Evolutionary conservation across 495 filamentous ascomycete species (phyloP), one percentile per base, ranked within the genome.

Genomic region (Hypoxylon cercidicola): DNA sequence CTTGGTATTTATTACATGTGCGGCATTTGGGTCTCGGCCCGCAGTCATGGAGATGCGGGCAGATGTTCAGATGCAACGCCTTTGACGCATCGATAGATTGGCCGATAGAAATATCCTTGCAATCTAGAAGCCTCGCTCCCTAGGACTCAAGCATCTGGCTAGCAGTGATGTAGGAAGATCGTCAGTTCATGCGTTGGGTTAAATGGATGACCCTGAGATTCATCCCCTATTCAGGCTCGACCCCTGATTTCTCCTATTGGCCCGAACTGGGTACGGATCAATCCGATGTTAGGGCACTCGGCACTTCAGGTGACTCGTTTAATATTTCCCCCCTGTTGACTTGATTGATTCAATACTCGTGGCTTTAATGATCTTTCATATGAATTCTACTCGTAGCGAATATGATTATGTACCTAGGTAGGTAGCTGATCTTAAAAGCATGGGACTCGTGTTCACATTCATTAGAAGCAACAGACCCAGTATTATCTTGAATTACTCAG

Each of bases 211-310:
- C 46, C 44, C 34, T 43, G 35, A 30, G 32, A 23, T 50, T 43
- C 21, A 35, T 4, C 46, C 44, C 35, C 45, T 52, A 51, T 60
- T 52, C 56, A 52, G 47, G 56, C 46, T 60, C 18, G 39, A 52
- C 13, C 10, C 15, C 28, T 10, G 25, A 60, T 28, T 60, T 19
- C 56, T 51, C 56, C 39, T 52, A 52, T 60, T 52, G 47, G 47
- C 7, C 9, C 12, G 35, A 40, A 5, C 0, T 25, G n/a, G 12
- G 20, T 30, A 30, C 45, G 43, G 43, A 23, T 16, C 8, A 18
- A 10, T 13, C 43, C 43, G 19, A 13, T 23, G 19, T 7, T 18
- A 45, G 43, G 43, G 18, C 7, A 13, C 43, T 21, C 43, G 43
- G 43, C 43, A 45, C 19, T 4, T 45, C 2, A 23, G 18, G 10